These are phyloP conservation scores for Dothideomycetidae sp. DNA, from an alignment of 2,329 filamentous ascomycete species.

Conservation along the genomic window DNA sequence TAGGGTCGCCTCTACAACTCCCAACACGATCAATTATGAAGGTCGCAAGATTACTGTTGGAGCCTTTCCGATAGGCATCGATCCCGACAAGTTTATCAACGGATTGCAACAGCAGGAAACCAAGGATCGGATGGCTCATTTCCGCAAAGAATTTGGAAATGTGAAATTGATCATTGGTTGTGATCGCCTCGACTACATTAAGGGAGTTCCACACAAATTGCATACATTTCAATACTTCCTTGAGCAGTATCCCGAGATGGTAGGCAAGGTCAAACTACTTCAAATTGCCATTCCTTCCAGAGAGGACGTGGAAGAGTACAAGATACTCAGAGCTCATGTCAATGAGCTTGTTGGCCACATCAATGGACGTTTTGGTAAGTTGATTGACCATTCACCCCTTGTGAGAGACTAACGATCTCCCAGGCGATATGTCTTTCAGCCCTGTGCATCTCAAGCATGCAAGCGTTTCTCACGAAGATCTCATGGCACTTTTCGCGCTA, in stretches of 20 bases:
- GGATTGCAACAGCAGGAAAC: constrained; percentile 75
- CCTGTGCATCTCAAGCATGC: constrained; percentile 98
- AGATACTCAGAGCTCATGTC: constrained; percentile 85
- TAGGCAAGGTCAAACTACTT: constrained; percentile 89
- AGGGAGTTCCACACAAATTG: constrained; percentile 93
- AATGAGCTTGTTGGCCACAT: constrained; percentile 95
- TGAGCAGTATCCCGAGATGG: constrained; percentile 94
- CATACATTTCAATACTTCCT: constrained; percentile 94
- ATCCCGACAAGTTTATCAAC: constrained; percentile 90
- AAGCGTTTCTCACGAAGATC: constrained; percentile 84
- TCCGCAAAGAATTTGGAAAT: constrained; percentile 85
- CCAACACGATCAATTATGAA: constrained; percentile 84
- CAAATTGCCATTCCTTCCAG: constrained; percentile 91
- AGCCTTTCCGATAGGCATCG: constrained; percentile 94
- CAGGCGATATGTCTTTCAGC: constrained; percentile 90
- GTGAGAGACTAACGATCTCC: background rate
- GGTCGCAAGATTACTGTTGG: constrained; percentile 81
- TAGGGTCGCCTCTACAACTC: constrained; percentile 54
- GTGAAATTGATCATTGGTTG: constrained; percentile 95
- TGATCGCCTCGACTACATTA: constrained; percentile 95
- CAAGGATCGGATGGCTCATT: constrained; percentile 66
- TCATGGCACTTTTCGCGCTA: constrained; percentile 83
- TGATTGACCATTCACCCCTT: constrained; percentile 11
- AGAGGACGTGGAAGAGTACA: constrained; percentile 95
- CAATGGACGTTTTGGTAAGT: constrained; percentile 74